Base-by-base conservation (phyloP, 2,329 filamentous ascomycete species). In the Fusarium sp. region DNA sequence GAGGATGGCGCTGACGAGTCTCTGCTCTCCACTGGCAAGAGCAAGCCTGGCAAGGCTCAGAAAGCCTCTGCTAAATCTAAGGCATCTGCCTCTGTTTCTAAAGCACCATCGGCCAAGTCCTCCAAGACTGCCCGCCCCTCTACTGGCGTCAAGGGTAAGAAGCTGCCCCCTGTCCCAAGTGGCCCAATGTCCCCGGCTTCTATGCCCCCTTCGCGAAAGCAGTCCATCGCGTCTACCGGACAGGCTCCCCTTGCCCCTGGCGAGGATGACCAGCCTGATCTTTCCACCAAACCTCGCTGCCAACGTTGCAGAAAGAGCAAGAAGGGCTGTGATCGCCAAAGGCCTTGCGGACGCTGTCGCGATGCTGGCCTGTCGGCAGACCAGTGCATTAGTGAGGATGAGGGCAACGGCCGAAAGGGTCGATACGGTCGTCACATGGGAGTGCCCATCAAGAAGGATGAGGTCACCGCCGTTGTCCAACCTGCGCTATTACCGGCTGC, bases 281-380 rank as follows among this genome's bases (percentile, higher is more conserved):
- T 98, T 26, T 98, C 96, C 1, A 95, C 93, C 75, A 98, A 98
- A 85, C 96, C 96, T 64, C 95, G 96, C 72, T 99, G 96, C 87
- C 96, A 99, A 83, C 93, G 96, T 66, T 99, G 96, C 87, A 93
- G 96, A 79, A 99, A 99, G 90, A 98, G 96, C 85, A 99, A 99
- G 88, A 99, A 99, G 85, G 96, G 96, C 18, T 99, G 96, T 81
- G 96, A 99, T 85, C 92, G 96, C 66, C 96, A 98, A 84, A 92
- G 96, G 44, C 96, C 96, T 35, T 99, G 96, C 80, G 94, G 95
- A 63, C 91, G 96, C 73, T 99, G 96, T 90, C 94, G 95, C 82
- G 96, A 99, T 84, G 96, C 96, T 48, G 96, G 96, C 26, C 94
- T 99, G 78, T 93, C 93, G 65, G 91, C 94, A 68, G 96, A 98